Percentiles rank a stretch among this genome's conserved stretches.
Conservation (phyloP, 2,329 filamentous ascomycete species). For the Sporothrix pseudoabietina region DNA sequence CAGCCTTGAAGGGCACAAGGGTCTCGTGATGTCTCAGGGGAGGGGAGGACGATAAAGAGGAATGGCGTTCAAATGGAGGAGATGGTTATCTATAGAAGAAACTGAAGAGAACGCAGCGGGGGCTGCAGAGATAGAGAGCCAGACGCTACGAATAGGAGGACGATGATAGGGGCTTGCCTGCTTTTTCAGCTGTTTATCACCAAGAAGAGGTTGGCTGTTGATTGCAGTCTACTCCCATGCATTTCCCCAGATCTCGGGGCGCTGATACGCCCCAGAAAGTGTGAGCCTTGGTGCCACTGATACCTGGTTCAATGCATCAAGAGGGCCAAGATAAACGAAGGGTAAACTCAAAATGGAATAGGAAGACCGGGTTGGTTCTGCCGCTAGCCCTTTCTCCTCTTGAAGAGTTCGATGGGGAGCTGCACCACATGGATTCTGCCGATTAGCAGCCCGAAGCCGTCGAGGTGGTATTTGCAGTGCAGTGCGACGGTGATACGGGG, state of each 20-base stretch:
- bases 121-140: not conserved
- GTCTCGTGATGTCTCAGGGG: not conserved
- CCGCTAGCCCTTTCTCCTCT: slow-evolving; percentile 1
- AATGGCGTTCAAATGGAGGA: not conserved
- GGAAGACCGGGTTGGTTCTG: slow-evolving; percentile 20
- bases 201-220: not conserved
- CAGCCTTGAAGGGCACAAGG: not conserved
- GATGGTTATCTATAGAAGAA: not conserved
- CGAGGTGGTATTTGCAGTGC: not conserved
- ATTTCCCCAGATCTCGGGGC: slow-evolving; percentile 11
- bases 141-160: not conserved
- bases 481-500: not conserved
- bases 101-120: not conserved
- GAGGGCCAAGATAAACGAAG: not conserved
- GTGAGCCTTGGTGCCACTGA: not conserved
- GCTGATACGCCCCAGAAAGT: slow-evolving; percentile 15
- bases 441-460: slow-evolving; percentile 13
- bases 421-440: slow-evolving; percentile 2
- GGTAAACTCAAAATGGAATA: slow-evolving; percentile 1
- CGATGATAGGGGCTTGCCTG: not conserved
- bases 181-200: not conserved
- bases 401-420: not conserved
- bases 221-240: not conserved
- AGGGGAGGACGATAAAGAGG: not conserved
- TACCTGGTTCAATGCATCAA: not conserved